Percentiles rank a stretch among this genome's conserved stretches.
phyloP scores from a whole-genome alignment of 164 flowering plant genomes.

The Nelumbo lutea region DNA sequence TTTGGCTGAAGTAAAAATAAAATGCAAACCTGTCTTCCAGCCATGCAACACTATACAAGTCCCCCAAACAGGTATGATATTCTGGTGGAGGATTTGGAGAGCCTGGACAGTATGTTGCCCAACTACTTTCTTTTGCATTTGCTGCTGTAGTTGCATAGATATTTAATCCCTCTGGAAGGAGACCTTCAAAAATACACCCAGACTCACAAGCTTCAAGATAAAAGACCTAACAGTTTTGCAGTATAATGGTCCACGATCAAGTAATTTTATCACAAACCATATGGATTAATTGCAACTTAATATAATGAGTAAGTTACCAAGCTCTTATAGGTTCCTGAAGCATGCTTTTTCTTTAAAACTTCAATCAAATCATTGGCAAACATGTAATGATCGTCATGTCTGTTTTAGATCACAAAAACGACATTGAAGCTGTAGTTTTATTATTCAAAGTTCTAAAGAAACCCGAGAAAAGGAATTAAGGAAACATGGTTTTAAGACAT shows the following conservation, averaged over 20 bases:
- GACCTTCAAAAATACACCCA: constrained; percentile 71
- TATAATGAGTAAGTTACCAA: constrained; percentile 32
- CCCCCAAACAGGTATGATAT: constrained; percentile 68
- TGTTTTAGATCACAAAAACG: constrained; percentile 8
- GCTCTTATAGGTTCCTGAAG: constrained; percentile 55
- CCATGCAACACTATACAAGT: constrained; percentile 76
- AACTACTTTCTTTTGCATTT: constrained; percentile 72
- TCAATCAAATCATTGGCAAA: constrained; percentile 49
- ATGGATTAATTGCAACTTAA: neutral
- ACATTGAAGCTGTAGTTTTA: too few species aligned
- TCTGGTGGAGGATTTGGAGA: constrained; percentile 62
- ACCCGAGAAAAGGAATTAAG: too few species aligned
- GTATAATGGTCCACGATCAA: too few species aligned
- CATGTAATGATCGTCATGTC: constrained; percentile 47
- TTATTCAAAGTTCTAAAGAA: too few species aligned
- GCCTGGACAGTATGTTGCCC: constrained; percentile 79
- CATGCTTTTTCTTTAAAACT: constrained; percentile 54
- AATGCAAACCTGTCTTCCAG: constrained; percentile 67
- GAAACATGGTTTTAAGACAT: too few species aligned
- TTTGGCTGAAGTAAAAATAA: neutral
- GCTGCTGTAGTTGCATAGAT: constrained; percentile 73
- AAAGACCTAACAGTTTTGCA: constrained; percentile 34
- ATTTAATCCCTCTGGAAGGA: constrained; percentile 56
- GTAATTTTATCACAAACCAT: neutral
- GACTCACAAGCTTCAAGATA: constrained; percentile 81